Evolutionary conservation across 148 eudicot species (phyloP).

Genomic region (Dysphania ambrosioides): DNA sequence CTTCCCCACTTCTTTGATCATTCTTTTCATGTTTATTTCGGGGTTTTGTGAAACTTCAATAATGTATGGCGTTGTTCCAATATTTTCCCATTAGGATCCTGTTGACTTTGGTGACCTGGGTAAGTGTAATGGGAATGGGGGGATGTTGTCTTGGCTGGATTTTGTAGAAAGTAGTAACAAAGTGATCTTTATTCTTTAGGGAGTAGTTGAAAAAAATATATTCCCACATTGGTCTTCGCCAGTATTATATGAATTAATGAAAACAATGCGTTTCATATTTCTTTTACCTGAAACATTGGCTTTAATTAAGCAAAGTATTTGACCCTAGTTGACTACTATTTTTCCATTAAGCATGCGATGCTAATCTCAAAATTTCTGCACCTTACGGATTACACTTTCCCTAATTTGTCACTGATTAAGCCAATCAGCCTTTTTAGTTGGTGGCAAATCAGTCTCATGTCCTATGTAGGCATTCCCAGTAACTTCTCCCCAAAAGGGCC

Average conservation of each 20-base stretch:
- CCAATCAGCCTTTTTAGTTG: not conserved
- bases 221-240: not conserved
- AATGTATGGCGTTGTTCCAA: too few species aligned
- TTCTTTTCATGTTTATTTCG: too few species aligned
- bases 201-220: not conserved
- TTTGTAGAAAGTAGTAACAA: too few species aligned
- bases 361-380: not conserved
- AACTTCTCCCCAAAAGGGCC: not conserved
- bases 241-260: not conserved
- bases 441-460: not conserved
- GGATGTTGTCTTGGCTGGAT: too few species aligned
- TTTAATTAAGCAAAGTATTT: slow-evolving; percentile 6
- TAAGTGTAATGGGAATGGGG: too few species aligned
- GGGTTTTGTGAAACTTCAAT: too few species aligned
- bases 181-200: not conserved
- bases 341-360: slow-evolving; percentile 7
- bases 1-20: too few species aligned
- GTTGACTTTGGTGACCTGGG: too few species aligned
- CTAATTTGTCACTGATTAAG: not conserved
- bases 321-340: not conserved
- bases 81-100: too few species aligned
- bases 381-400: not conserved
- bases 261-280: not conserved
- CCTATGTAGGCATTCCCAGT: not conserved
- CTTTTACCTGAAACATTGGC: slow-evolving; percentile 19